Evolutionary conservation across 345 rosid genomes (phyloP).

Genomic region (Eucalyptus grandis): DNA sequence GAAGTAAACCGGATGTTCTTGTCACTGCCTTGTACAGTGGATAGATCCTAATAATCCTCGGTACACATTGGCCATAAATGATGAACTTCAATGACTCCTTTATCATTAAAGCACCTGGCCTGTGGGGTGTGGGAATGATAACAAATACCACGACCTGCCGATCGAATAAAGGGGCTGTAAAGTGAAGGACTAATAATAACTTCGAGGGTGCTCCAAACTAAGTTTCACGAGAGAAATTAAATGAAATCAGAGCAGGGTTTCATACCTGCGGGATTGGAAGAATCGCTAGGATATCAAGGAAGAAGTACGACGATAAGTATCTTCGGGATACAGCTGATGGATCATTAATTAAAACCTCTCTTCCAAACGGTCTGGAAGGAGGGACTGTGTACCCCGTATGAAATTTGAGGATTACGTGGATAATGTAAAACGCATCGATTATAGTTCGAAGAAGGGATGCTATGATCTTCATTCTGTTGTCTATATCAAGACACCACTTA

Average conservation of each 20-base stretch:
- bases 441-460: slow-evolving; percentile 45
- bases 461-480: slow-evolving; percentile 18
- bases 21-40: slow-evolving; percentile 50
- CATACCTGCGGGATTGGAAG: slow-evolving; percentile 86
- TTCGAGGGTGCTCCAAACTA: neutral
- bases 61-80: slow-evolving; percentile 39
- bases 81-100: slow-evolving; percentile 31
- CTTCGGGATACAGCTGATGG: slow-evolving; percentile 26
- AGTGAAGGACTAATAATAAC: neutral
- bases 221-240: neutral
- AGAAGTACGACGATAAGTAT: slow-evolving; percentile 32
- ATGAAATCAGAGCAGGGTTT: neutral
- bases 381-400: slow-evolving; percentile 66
- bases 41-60: slow-evolving; percentile 38
- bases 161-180: neutral
- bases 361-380: slow-evolving; percentile 67
- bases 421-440: slow-evolving; percentile 38
- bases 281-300: slow-evolving; percentile 52
- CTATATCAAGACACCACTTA: slow-evolving; percentile 31
- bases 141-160: neutral
- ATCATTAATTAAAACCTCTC: slow-evolving; percentile 70
- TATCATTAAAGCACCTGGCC: slow-evolving; percentile 30
- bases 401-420: slow-evolving; percentile 58
- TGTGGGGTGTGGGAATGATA: neutral
- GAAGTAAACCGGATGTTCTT: slow-evolving; percentile 54